A percentile compares a stretch with the other conserved stretches of the same genome.
Conservation (phyloP, 768 basidiomycete genomes). For the Kwoniella botswanensis region DNA sequence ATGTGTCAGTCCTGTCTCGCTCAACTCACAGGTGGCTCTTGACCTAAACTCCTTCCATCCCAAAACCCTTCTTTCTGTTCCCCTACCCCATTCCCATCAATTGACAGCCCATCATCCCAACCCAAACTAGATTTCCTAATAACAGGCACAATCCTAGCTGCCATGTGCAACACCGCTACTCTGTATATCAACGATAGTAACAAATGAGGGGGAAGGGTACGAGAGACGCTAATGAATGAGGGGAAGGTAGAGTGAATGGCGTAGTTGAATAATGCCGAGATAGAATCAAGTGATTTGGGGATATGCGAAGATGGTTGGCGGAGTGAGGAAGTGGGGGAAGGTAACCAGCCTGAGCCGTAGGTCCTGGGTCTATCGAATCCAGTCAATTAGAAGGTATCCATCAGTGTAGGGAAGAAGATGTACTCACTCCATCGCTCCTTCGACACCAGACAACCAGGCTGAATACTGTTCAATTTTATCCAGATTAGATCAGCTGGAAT, state of each 20-base stretch:
- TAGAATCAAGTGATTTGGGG: conserved; percentile 9
- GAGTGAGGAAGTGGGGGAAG: conserved; percentile 24
- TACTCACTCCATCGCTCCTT: conserved; percentile 55
- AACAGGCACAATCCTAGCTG: conserved; percentile 57
- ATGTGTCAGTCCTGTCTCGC: neutral
- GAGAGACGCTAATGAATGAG: conserved; percentile 33
- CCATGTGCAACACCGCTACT: conserved; percentile 56
- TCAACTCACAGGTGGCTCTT: conserved; percentile 53
- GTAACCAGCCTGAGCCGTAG: conserved; percentile 53
- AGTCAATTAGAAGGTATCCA: conserved; percentile 19
- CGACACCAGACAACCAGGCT: conserved; percentile 56
- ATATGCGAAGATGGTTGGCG: conserved; percentile 22
- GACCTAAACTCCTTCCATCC: conserved; percentile 51
- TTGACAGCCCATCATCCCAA: conserved; percentile 48
- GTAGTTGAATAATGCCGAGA: conserved; percentile 19
- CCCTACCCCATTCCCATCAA: conserved; percentile 1
- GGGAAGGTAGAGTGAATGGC: conserved; percentile 17
- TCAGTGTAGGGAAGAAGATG: neutral
- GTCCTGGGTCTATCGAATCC: conserved; percentile 39
- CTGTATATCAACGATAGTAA: conserved; percentile 57
- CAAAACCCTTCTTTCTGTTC: conserved; percentile 43
- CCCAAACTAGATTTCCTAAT: conserved; percentile 52
- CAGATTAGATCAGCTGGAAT: neutral
- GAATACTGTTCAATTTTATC: conserved; percentile 43
- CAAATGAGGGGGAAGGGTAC: conserved; percentile 52